phyloP scores from a whole-genome alignment of 495 filamentous ascomycete genomes.

The Podospora pseudoanserina region DNA sequence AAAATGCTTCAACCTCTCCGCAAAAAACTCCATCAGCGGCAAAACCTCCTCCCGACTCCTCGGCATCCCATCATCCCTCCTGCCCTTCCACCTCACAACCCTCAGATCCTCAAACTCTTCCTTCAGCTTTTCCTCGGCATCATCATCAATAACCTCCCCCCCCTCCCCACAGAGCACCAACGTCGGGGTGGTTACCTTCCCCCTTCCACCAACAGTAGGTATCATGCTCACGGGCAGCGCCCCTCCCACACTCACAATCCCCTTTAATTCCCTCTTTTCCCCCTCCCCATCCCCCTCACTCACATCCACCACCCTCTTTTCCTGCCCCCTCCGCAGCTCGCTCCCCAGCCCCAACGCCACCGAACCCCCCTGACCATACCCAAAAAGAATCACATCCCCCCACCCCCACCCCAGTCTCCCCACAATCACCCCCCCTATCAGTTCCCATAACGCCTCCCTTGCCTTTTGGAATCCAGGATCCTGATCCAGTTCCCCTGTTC shows the following conservation, averaged over 20 bases:
- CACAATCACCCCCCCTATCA: slow-evolving; percentile 61
- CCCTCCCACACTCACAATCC: slow-evolving; percentile 77
- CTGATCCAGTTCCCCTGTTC: slow-evolving; percentile 63
- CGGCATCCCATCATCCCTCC: slow-evolving; percentile 76
- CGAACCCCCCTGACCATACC: slow-evolving; percentile 87
- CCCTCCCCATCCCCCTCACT: slow-evolving; percentile 1
- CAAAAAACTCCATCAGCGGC: slow-evolving; percentile 92
- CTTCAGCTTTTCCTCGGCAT: slow-evolving; percentile 59
- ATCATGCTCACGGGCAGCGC: slow-evolving; percentile 56
- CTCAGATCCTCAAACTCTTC: slow-evolving; percentile 68
- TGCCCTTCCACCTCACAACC: slow-evolving; percentile 67
- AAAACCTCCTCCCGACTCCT: slow-evolving; percentile 78
- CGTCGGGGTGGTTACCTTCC: slow-evolving; percentile 67
- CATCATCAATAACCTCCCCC: slow-evolving; percentile 58
- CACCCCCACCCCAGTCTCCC: slow-evolving; percentile 65
- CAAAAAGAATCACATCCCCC: slow-evolving; percentile 71
- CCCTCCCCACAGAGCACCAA: slow-evolving; percentile 66
- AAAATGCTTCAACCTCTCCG: slow-evolving; percentile 54
- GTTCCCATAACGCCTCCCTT: slow-evolving; percentile 46
- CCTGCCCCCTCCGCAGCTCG: slow-evolving; percentile 29
- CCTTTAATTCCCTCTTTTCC: slow-evolving; percentile 40
- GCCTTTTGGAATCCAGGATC: slow-evolving; percentile 72
- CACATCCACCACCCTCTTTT: slow-evolving; percentile 17
- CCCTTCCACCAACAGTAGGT: slow-evolving; percentile 33
- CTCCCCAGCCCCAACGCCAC: slow-evolving; percentile 55